Evolutionary conservation across 495 filamentous ascomycete genomes (phyloP).

Genomic region (Pseudomonodictys pantanalensis): DNA sequence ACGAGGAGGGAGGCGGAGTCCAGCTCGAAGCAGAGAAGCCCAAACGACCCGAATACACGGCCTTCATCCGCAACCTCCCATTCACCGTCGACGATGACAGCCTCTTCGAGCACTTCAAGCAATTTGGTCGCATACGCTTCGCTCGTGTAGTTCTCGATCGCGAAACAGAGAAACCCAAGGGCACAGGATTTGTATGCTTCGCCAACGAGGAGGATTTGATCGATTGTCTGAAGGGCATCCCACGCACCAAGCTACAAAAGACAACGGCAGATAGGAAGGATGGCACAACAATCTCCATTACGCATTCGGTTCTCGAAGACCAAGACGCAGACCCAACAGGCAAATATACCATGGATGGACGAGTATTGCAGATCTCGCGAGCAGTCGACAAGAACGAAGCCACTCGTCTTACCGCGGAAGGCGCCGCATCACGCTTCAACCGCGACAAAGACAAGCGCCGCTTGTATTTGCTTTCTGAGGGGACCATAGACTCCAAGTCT

Average conservation of each 20-base stretch:
- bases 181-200: slow-evolving; percentile 95
- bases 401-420: slow-evolving; percentile 65
- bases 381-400: slow-evolving; percentile 83
- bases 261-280: slow-evolving; percentile 29
- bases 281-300: slow-evolving; percentile 11
- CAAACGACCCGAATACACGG: slow-evolving; percentile 62
- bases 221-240: slow-evolving; percentile 69
- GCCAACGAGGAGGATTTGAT: slow-evolving; percentile 69
- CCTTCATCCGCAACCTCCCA: slow-evolving; percentile 94
- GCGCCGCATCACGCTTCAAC: slow-evolving; percentile 58
- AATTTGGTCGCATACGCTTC: slow-evolving; percentile 83
- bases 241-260: slow-evolving; percentile 39
- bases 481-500: slow-evolving; percentile 68
- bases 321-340: slow-evolving; percentile 72
- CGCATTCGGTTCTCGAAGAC: slow-evolving; percentile 73
- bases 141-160: slow-evolving; percentile 84
- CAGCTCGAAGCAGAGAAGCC: slow-evolving; percentile 34
- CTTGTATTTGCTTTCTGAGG: slow-evolving; percentile 84
- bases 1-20: slow-evolving; percentile 35
- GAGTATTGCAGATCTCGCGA: slow-evolving; percentile 75
- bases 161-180: slow-evolving; percentile 77
- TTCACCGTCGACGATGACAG: slow-evolving; percentile 77
- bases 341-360: slow-evolving; percentile 83
- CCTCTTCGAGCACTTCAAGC: slow-evolving; percentile 75
- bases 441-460: slow-evolving; percentile 88